These are phyloP conservation scores for Penicillium longicatenatum DNA, from an alignment of 495 filamentous ascomycete species.

Conservation along the genomic window DNA sequence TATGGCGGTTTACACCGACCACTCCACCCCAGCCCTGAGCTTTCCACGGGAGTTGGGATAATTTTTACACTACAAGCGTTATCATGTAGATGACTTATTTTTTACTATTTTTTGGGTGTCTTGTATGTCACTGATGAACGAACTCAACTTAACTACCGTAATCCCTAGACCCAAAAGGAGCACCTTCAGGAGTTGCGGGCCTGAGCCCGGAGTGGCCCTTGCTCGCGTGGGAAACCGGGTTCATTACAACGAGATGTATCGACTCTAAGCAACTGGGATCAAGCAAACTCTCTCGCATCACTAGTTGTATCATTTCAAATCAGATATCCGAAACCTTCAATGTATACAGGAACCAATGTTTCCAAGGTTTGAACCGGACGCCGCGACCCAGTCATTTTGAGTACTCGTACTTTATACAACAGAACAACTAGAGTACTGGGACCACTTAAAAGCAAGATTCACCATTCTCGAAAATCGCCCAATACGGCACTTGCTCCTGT, in stretches of 20 bases:
- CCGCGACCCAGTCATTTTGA: constrained; percentile 38
- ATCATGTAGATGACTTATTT: not conserved
- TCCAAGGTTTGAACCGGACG: constrained; percentile 23
- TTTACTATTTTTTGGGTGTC: not conserved
- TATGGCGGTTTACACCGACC: constrained; percentile 21
- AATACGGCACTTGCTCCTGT: constrained; percentile 22
- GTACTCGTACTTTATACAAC: no score
- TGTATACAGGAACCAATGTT: not conserved
- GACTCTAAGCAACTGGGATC: not conserved
- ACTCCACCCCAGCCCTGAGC: constrained; percentile 16
- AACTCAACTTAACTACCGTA: not conserved
- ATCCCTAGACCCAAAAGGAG: constrained; percentile 1
- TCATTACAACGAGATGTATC: constrained; percentile 23
- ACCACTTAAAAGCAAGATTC: constrained; percentile 10
- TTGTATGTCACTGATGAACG: not conserved
- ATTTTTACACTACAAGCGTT: no score
- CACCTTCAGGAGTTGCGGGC: constrained; percentile 9
- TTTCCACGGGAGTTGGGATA: no score
- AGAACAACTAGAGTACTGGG: constrained; percentile 14
- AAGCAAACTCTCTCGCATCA: not conserved
- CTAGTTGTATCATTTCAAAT: no score
- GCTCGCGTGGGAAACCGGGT: constrained; percentile 28
- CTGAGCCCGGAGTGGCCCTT: constrained; percentile 28
- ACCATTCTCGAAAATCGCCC: constrained; percentile 24
- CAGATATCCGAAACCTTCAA: not conserved